These are phyloP conservation scores for Xylariaceae sp. DNA, from an alignment of 2,329 filamentous ascomycete species.

Conservation along the genomic window DNA sequence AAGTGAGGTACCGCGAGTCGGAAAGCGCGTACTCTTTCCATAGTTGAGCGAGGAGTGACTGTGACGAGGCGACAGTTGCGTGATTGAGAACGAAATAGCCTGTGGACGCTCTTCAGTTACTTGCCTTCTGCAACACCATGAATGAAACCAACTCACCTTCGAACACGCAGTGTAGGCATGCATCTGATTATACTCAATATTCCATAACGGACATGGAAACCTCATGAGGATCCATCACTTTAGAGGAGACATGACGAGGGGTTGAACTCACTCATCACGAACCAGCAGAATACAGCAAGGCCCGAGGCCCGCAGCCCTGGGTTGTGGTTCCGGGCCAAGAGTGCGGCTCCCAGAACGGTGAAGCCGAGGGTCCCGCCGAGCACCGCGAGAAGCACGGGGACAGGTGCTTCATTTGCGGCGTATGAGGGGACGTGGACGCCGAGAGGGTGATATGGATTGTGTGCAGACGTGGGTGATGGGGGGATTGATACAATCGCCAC, in stretches of 20 bases:
- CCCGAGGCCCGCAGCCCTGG: slow-evolving; percentile 37
- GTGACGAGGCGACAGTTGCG: slow-evolving; percentile 60
- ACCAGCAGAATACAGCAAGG: slow-evolving; percentile 50
- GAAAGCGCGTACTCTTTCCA: slow-evolving; percentile 93
- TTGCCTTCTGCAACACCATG: neutral
- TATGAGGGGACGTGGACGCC: slow-evolving; percentile 44
- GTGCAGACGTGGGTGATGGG: slow-evolving; percentile 29
- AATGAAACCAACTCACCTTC: slow-evolving; percentile 54
- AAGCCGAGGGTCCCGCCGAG: slow-evolving; percentile 38
- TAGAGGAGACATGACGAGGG: neutral
- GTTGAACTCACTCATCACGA: slow-evolving; percentile 48
- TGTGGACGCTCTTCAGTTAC: slow-evolving; percentile 25
- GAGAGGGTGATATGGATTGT: slow-evolving; percentile 54
- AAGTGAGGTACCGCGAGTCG: slow-evolving; percentile 82
- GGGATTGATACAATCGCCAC: slow-evolving; percentile 1
- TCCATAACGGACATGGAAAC: neutral
- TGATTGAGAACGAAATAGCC: slow-evolving; percentile 77
- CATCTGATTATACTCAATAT: slow-evolving; percentile 42
- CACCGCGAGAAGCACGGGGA: slow-evolving; percentile 37
- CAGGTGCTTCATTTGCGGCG: slow-evolving; percentile 41
- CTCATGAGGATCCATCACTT: neutral
- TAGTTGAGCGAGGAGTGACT: slow-evolving; percentile 76
- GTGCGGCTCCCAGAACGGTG: slow-evolving; percentile 34
- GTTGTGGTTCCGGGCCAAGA: slow-evolving; percentile 31
- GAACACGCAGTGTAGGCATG: slow-evolving; percentile 75